Base-by-base conservation (phyloP, 208 protist species). In the Histomonas meleagridis region DNA sequence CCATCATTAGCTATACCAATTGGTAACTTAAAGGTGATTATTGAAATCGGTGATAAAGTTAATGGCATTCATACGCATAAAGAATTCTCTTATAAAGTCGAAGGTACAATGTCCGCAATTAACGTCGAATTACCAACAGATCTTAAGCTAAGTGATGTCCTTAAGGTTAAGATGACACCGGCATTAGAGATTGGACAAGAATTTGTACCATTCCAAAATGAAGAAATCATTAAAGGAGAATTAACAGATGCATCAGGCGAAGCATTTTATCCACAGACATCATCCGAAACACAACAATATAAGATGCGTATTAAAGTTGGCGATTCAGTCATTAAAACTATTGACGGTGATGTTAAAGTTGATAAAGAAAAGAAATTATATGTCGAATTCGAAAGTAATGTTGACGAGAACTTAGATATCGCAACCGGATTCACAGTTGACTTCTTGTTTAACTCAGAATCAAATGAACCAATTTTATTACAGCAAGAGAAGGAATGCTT, bases 331-430 rank as follows among this genome's bases (percentile, higher is more conserved):
- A 46, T 46, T 55, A 86, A 86, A n/a, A 86, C 76, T 55, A 46
- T 86, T 35, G 76, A 86, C n/a, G 76, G 76, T 55, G 76, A 86
- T 55, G 46, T 86, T 35, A 21, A 5, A 35, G 53, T 60, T 60
- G 76, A n/a, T 38, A 26, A 38, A 1, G 26, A 86, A 32, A 28
- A 49, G 46, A 86, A 32, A 12, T 4, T 86, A 12, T 32, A 18
- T 38, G 76, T 86, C 18, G 76, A 86, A 35, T 86, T 86, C 76
- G 76, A 86, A 86, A 55, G 46, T 32, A 86, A 43, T 32, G 76
- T 86, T 55, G 35, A 86, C 46, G 76, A 86, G 35, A 86, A 86
- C 76, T 23, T 86, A 18, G 76, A 86, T 38, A 26, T 86, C 26
- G 76, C 76, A 10, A 86, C 76, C 32, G 76, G 76, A 18, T 86